These are phyloP conservation scores for Coriaria nepalensis DNA, from an alignment of 306 rosid species.

Conservation along the genomic window DNA sequence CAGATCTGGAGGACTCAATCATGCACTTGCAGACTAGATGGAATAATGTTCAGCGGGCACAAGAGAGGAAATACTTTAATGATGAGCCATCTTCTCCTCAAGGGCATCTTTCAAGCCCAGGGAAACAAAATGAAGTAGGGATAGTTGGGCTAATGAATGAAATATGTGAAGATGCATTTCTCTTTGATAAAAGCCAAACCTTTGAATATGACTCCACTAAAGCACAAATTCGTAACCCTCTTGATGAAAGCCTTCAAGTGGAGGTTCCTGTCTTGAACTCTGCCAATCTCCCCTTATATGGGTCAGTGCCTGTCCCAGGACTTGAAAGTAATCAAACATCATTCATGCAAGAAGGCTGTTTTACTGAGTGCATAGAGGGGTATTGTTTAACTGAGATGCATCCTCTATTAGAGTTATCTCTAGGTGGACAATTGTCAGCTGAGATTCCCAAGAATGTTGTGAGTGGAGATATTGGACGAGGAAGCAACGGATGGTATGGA, in stretches of 20 bases:
- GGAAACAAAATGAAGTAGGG: constrained; percentile 29
- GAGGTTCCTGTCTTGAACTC: constrained; percentile 24
- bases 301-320: constrained; percentile 31
- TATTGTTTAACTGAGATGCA: constrained; percentile 51
- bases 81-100: constrained; percentile 37
- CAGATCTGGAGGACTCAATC: constrained; percentile 82
- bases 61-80: constrained; percentile 32
- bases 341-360: constrained; percentile 33
- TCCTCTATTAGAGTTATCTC: constrained; percentile 41
- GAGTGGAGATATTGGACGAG: constrained; percentile 36
- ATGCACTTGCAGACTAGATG: constrained; percentile 93
- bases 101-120: constrained; percentile 20
- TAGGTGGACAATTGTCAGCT: constrained; percentile 28
- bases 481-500: constrained; percentile 67
- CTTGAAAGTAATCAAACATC: constrained; percentile 38
- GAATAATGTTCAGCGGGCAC: constrained; percentile 66
- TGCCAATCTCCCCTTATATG: constrained; percentile 23
- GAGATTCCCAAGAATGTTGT: constrained; percentile 29
- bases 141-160: constrained; percentile 64
- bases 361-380: constrained; percentile 59
- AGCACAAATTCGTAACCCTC: constrained; percentile 27
- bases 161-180: constrained; percentile 84
- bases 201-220: constrained; percentile 27
- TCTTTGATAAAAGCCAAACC: constrained; percentile 20
- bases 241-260: constrained; percentile 30